Evolutionary conservation across 1,139 yeast genomes (phyloP).

Genomic region (Wickerhamomyces sp.): DNA sequence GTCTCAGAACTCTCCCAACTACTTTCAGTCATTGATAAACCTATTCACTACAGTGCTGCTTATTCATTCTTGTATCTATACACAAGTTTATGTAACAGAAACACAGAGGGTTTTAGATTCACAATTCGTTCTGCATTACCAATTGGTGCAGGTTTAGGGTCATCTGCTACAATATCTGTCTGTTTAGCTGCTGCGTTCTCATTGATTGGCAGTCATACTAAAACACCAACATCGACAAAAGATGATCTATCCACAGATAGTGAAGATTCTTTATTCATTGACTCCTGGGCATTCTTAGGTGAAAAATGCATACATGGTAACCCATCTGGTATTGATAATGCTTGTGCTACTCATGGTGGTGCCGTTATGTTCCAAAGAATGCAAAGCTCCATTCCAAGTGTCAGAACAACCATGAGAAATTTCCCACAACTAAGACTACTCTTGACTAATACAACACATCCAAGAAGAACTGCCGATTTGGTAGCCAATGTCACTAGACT

Average conservation of each 20-base stretch:
- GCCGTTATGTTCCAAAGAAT: constrained; percentile 84
- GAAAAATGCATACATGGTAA: constrained; percentile 96
- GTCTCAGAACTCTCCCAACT: constrained; percentile 42
- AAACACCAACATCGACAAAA: constrained; percentile 24
- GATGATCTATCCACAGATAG: constrained; percentile 27
- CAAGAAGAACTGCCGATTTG: constrained; percentile 79
- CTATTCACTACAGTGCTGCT: constrained; percentile 76
- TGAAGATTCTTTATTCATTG: constrained; percentile 57
- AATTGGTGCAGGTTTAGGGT: constrained; percentile 95
- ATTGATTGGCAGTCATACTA: constrained; percentile 52
- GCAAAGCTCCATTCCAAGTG: constrained; percentile 50
- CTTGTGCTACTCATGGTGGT: constrained; percentile 94
- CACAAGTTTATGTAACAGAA: constrained; percentile 47
- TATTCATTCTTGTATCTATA: constrained; percentile 79
- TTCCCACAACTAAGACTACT: constrained; percentile 74
- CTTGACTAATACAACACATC: constrained; percentile 79
- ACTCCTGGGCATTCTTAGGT: constrained; percentile 87
- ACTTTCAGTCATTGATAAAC: constrained; percentile 42
- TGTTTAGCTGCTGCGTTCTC: constrained; percentile 77
- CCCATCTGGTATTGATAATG: constrained; percentile 96
- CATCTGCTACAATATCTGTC: constrained; percentile 88
- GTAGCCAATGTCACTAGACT: constrained; percentile 72
- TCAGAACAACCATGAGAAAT: constrained; percentile 59
- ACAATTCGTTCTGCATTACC: constrained; percentile 81
- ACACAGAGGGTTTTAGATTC: constrained; percentile 49